Conservation (phyloP, 2,329 filamentous ascomycete genomes). For the Ceratocystis eucalypticola region DNA sequence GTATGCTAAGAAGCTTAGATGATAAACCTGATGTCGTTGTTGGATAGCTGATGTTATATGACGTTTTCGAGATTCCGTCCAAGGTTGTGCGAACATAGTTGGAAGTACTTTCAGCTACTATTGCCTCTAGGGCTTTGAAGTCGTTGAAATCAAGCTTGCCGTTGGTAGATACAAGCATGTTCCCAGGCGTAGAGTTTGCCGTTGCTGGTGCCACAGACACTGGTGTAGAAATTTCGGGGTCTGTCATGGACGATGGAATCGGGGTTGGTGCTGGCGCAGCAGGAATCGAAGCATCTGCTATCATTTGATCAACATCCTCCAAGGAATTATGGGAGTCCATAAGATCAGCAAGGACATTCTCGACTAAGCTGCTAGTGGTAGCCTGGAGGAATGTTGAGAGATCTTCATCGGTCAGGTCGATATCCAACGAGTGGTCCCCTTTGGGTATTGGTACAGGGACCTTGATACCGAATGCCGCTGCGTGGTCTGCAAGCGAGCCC, state of each 20-base stretch:
- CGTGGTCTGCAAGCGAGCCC: constrained; percentile 26
- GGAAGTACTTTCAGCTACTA: constrained; percentile 33
- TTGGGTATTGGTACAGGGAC: constrained; percentile 25
- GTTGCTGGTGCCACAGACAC: neutral
- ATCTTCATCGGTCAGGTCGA: constrained; percentile 27
- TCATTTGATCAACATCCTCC: constrained; percentile 19
- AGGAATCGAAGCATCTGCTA: constrained; percentile 15
- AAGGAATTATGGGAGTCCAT: constrained; percentile 19
- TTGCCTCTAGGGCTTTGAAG: constrained; percentile 32
- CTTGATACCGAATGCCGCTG: constrained; percentile 27
- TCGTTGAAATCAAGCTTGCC: constrained; percentile 25
- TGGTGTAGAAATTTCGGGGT: constrained; percentile 23
- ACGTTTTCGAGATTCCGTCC: constrained; percentile 31
- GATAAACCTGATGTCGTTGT: constrained; percentile 3
- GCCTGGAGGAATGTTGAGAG: constrained; percentile 33
- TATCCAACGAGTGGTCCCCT: constrained; percentile 22
- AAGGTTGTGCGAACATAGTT: constrained; percentile 34
- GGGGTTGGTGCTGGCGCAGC: constrained; percentile 17
- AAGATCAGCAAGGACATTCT: constrained; percentile 29
- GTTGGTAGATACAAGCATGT: constrained; percentile 22
- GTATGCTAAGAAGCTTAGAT: constrained; percentile 6
- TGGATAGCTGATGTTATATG: constrained; percentile 27
- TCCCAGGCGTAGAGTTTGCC: constrained; percentile 22
- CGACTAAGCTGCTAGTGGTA: constrained; percentile 30
- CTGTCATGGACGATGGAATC: constrained; percentile 21